Conservation (phyloP, 2,329 filamentous ascomycete species). For the Colletotrichum sp. region DNA sequence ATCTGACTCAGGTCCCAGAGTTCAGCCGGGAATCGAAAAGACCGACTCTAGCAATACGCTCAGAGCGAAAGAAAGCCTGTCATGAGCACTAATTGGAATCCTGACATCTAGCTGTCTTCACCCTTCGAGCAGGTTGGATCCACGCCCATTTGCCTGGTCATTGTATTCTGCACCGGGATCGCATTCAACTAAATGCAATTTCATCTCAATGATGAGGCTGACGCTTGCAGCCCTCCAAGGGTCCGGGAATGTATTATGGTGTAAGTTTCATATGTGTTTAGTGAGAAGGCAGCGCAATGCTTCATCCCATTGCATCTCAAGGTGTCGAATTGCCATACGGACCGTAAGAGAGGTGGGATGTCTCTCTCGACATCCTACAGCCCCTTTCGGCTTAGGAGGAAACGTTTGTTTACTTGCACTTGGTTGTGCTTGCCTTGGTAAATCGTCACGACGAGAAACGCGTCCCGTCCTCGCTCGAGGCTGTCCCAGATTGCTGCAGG, state of each 20-base stretch:
- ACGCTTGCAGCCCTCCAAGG: neutral
- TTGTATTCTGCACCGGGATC: neutral
- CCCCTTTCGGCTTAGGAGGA: neutral
- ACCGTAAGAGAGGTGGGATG: neutral
- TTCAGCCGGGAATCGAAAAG: rapidly evolving
- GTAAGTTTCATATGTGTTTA: neutral
- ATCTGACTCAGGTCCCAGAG: neutral
- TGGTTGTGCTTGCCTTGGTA: neutral
- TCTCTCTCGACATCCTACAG: neutral
- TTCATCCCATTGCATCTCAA: neutral
- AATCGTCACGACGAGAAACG: neutral
- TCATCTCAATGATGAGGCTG: neutral
- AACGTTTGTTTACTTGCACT: neutral
- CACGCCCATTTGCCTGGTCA: neutral
- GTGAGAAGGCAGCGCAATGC: neutral
- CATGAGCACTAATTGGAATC: neutral
- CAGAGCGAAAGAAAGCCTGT: neutral
- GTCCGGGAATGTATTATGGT: neutral
- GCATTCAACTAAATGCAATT: neutral
- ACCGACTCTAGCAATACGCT: neutral
- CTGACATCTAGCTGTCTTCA: neutral
- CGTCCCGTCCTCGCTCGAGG: neutral
- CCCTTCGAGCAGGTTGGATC: neutral
- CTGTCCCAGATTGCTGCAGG: rapidly evolving
- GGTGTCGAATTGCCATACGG: neutral